Evolutionary conservation across 768 basidiomycete species (phyloP).

Genomic region (Pisolithus microcarpus): DNA sequence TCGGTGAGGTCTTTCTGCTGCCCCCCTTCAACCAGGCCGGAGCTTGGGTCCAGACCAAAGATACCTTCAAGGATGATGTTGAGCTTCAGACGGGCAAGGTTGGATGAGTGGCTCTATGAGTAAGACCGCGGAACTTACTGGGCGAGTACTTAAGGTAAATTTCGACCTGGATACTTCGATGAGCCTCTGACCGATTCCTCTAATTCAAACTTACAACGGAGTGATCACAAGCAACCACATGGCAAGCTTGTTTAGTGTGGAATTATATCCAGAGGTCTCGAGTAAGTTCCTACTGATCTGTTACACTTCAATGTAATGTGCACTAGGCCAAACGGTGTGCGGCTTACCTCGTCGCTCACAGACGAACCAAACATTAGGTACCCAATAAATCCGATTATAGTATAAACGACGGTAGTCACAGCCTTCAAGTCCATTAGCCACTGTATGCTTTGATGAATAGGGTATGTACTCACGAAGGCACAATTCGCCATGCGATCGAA

Average conservation of each 20-base stretch:
- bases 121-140: slow-evolving; percentile 38
- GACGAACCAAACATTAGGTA: slow-evolving; percentile 85
- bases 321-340: neutral
- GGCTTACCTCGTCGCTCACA: slow-evolving; percentile 72
- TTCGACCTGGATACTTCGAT: slow-evolving; percentile 54
- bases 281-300: slow-evolving; percentile 83
- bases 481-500: slow-evolving; percentile 80
- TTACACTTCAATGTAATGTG: neutral
- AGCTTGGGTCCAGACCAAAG: slow-evolving; percentile 53
- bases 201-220: slow-evolving; percentile 50
- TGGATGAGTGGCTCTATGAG: neutral
- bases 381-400: slow-evolving; percentile 70
- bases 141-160: slow-evolving; percentile 77
- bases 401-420: slow-evolving; percentile 55
- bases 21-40: slow-evolving; percentile 19
- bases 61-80: slow-evolving; percentile 77
- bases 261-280: slow-evolving; percentile 63
- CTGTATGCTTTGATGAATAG: neutral
- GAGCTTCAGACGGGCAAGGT: slow-evolving; percentile 38
- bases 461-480: slow-evolving; percentile 60
- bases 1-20: slow-evolving; percentile 16
- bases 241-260: slow-evolving; percentile 59
- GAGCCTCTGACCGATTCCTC: slow-evolving; percentile 5
- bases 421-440: slow-evolving; percentile 30
- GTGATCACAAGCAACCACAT: slow-evolving; percentile 84